These are phyloP conservation scores for Leccinum solheimii DNA, from an alignment of 1,284 basidiomycete species.

Conservation along the genomic window DNA sequence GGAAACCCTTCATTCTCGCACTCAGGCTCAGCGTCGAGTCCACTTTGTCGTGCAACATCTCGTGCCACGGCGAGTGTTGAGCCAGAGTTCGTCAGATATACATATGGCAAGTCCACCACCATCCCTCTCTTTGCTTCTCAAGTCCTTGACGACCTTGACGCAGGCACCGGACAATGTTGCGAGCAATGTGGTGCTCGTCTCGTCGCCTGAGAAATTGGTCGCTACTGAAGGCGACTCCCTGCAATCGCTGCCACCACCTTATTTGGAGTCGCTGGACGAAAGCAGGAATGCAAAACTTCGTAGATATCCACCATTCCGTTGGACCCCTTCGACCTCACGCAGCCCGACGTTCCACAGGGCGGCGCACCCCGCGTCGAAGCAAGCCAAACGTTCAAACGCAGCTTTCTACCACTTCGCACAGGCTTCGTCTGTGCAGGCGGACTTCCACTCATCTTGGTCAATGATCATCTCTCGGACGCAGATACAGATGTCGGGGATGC, in stretches of 20 bases:
- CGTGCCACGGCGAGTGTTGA: slow-evolving; percentile 38
- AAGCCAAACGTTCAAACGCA: slow-evolving; percentile 60
- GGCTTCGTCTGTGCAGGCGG: slow-evolving; percentile 66
- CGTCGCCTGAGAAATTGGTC: slow-evolving; percentile 40
- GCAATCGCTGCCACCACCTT: slow-evolving; percentile 47
- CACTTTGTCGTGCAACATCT: slow-evolving; percentile 66
- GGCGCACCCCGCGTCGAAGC: slow-evolving; percentile 36
- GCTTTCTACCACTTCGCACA: slow-evolving; percentile 51
- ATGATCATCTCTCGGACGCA: slow-evolving; percentile 48
- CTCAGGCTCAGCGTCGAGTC: slow-evolving; percentile 52
- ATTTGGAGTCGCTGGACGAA: slow-evolving; percentile 42
- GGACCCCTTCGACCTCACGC: slow-evolving; percentile 40
- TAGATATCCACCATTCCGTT: slow-evolving; percentile 48
- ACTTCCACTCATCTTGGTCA: slow-evolving; percentile 58
- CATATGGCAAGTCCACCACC: slow-evolving; percentile 1
- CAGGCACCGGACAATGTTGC: slow-evolving; percentile 39
- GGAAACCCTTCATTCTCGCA: slow-evolving; percentile 57
- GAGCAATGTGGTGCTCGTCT: slow-evolving; percentile 51
- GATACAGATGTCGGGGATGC: slow-evolving; percentile 42
- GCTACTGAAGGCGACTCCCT: slow-evolving; percentile 26
- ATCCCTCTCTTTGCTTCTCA: slow-evolving; percentile 38
- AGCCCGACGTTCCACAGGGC: slow-evolving; percentile 18
- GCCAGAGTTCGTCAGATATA: slow-evolving; percentile 16
- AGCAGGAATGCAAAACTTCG: slow-evolving; percentile 28
- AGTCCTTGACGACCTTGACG: slow-evolving; percentile 45